A percentile compares a stretch with the other conserved stretches of the same genome.
phyloP scores from a whole-genome alignment of 2,329 filamentous ascomycete species.

The Leptographium procerum region DNA sequence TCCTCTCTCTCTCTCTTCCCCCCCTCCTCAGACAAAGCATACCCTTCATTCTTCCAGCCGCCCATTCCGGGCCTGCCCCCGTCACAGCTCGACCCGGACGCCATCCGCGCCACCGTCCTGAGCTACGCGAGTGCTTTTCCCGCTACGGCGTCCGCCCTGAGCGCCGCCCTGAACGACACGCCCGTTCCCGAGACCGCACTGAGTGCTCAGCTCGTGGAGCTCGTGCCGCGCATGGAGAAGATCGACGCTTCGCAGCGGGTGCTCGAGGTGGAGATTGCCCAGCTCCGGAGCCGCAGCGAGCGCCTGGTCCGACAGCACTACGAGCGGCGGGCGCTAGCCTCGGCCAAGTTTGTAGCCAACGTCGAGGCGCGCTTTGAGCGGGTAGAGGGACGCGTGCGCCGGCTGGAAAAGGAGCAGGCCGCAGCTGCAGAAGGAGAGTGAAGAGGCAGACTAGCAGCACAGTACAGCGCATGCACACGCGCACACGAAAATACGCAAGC shows the following conservation, averaged over 20 bases:
- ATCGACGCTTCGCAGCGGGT: constrained; percentile 48
- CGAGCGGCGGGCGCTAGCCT: constrained; percentile 56
- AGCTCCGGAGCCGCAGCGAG: constrained; percentile 53
- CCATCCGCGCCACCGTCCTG: constrained; percentile 43
- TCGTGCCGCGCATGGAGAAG: constrained; percentile 51
- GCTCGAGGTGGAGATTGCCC: constrained; percentile 51
- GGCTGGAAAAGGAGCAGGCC: constrained; percentile 48
- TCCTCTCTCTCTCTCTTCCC: background rate
- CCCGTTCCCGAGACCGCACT: constrained; percentile 44
- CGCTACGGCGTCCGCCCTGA: constrained; percentile 44
- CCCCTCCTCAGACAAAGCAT: constrained; percentile 32
- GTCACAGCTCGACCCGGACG: constrained; percentile 37
- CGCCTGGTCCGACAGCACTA: constrained; percentile 58
- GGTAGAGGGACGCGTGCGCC: constrained; percentile 53
- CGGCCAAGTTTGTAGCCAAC: constrained; percentile 57
- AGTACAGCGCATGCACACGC: too few species aligned
- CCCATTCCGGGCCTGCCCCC: constrained; percentile 34
- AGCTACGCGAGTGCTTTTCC: constrained; percentile 44
- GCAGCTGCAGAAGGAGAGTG: constrained; percentile 16
- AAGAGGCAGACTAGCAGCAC: background rate
- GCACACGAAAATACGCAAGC: background rate
- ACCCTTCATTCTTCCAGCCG: constrained; percentile 44
- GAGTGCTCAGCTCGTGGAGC: constrained; percentile 43
- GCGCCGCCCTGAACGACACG: constrained; percentile 40
- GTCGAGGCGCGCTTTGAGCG: constrained; percentile 56